These are phyloP conservation scores for Wickerhamiella allomyrinae DNA, from an alignment of 805 yeast genomes.

Conservation along the genomic window DNA sequence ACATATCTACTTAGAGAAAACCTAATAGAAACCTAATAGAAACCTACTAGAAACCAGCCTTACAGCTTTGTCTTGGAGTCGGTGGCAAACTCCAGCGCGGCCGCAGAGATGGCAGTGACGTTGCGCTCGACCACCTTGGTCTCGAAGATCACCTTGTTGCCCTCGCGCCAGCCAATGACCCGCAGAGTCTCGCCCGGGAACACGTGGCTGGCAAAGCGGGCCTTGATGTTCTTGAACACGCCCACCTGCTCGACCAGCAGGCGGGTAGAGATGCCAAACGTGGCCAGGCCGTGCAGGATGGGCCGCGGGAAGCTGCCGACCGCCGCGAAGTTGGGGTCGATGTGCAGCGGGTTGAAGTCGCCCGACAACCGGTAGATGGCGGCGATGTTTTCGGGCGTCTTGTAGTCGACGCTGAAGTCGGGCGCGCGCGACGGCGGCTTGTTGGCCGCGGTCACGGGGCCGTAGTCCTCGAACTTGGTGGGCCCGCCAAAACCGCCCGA, in stretches of 20 bases:
- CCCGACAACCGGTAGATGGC: conserved; percentile 85
- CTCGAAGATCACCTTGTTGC: conserved; percentile 60
- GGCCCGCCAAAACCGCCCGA: conserved; percentile 37
- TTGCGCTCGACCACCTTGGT: conserved; percentile 68
- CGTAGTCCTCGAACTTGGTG: conserved; percentile 41
- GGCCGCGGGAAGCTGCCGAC: conserved; percentile 78
- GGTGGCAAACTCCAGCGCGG: conserved; percentile 53
- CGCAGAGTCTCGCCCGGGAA: conserved; percentile 86
- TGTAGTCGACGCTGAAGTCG: conserved; percentile 45
- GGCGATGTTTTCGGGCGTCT: conserved; percentile 61
- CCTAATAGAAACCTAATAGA: too few species aligned
- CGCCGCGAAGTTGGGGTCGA: conserved; percentile 81
- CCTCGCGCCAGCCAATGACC: conserved; percentile 73
- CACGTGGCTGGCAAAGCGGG: conserved; percentile 78
- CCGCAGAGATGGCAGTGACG: conserved; percentile 67
- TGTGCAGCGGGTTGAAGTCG: conserved; percentile 88
- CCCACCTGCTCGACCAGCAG: conserved; percentile 70
- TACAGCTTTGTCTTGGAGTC: conserved; percentile 17
- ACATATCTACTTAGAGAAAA: too few species aligned
- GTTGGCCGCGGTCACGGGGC: conserved; percentile 49
- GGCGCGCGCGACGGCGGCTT: conserved; percentile 49
- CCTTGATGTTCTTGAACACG: conserved; percentile 68
- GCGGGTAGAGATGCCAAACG: conserved; percentile 71
- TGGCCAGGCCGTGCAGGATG: conserved; percentile 83
- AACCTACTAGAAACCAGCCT: too few species aligned